Percentiles rank a stretch among this genome's conserved stretches.
Conservation (phyloP, 306 rosid species). For the Corylus avellana region DNA sequence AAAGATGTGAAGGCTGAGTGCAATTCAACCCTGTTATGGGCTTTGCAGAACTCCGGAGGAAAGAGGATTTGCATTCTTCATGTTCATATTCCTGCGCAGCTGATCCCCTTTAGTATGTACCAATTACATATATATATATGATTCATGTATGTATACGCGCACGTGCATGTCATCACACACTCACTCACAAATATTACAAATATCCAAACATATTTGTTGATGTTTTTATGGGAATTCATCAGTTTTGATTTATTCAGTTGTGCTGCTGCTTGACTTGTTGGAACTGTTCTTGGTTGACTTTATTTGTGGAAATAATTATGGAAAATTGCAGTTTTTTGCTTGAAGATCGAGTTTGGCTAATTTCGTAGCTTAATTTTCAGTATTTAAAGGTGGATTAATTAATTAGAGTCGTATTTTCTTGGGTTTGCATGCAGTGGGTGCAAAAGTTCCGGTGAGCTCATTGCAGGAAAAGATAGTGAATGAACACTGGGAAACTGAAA, state of each 20-base stretch:
- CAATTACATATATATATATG: neutral
- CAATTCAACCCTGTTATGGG: slow-evolving; percentile 62
- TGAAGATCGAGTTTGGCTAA: neutral
- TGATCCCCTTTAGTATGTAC: slow-evolving; percentile 70
- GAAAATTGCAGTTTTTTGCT: neutral
- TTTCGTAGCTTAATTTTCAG: neutral
- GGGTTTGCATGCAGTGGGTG: slow-evolving; percentile 55
- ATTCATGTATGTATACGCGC: too few relatives aligned
- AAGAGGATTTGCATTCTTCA: slow-evolving; percentile 66
- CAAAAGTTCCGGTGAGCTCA: slow-evolving; percentile 53
- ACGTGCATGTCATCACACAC: neutral
- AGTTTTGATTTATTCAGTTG: neutral
- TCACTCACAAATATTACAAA: neutral
- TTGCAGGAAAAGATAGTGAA: slow-evolving; percentile 49
- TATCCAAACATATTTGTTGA: neutral
- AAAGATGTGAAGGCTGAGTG: slow-evolving; percentile 56
- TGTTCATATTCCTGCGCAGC: slow-evolving; percentile 61
- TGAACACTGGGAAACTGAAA: slow-evolving; percentile 57
- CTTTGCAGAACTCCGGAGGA: slow-evolving; percentile 69
- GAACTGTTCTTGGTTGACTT: neutral
- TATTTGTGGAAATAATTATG: neutral
- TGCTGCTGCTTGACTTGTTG: too few relatives aligned
- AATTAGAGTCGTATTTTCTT: slow-evolving; percentile 7
- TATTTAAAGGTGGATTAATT: slow-evolving; percentile 6
- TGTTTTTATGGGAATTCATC: neutral